These are phyloP conservation scores for Huntiella moniliformis DNA, from an alignment of 2,329 filamentous ascomycete species.

Conservation along the genomic window DNA sequence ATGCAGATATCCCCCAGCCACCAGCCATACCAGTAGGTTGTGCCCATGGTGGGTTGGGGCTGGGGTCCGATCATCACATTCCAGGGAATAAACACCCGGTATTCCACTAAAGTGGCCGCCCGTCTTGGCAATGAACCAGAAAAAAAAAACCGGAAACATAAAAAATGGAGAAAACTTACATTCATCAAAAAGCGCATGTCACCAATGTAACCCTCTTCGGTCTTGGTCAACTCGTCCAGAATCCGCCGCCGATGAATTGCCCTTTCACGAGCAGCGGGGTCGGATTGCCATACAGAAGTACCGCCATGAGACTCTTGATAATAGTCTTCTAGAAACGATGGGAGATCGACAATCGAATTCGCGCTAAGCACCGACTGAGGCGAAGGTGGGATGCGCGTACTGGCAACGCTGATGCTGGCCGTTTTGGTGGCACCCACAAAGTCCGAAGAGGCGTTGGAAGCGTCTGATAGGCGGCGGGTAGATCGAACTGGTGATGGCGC, in stretches of 20 bases:
- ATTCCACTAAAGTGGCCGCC: too few species aligned
- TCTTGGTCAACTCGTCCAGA: slow-evolving; percentile 67
- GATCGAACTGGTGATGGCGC: slow-evolving; percentile 12
- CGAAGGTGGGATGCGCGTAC: slow-evolving; percentile 36
- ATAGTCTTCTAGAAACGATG: slow-evolving; percentile 48
- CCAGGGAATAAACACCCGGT: too few species aligned
- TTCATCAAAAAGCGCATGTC: slow-evolving; percentile 76
- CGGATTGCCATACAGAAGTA: slow-evolving; percentile 21
- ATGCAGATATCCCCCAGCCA: too few species aligned
- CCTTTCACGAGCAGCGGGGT: slow-evolving; percentile 52
- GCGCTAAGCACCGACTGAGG: background rate
- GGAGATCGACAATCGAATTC: slow-evolving; percentile 14
- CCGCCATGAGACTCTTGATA: slow-evolving; percentile 15
- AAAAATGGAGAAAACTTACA: slow-evolving; percentile 29
- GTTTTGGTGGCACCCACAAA: slow-evolving; percentile 70
- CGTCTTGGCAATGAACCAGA: background rate
- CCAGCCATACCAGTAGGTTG: too few species aligned
- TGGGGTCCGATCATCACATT: slow-evolving; percentile 10
- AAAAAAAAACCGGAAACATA: background rate
- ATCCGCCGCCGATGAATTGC: slow-evolving; percentile 60
- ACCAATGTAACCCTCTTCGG: slow-evolving; percentile 74
- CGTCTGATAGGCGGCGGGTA: slow-evolving; percentile 19
- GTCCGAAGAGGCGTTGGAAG: slow-evolving; percentile 56
- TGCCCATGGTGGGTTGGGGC: too few species aligned
- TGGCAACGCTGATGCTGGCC: slow-evolving; percentile 58